Conservation (phyloP, 1,284 basidiomycete species). For the Inonotus obliquus region DNA sequence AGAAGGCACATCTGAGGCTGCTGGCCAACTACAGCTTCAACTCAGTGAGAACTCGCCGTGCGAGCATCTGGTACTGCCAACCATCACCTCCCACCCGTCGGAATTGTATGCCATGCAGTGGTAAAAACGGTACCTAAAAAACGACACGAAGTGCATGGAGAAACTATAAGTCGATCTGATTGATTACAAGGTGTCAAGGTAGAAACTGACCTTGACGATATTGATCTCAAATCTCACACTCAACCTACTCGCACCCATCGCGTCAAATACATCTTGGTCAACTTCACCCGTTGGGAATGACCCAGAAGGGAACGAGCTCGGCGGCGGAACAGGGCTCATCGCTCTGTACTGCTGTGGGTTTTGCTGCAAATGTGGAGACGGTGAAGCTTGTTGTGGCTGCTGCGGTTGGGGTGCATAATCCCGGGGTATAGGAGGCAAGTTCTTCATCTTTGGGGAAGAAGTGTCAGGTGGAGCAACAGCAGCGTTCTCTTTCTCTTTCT, state of each 20-base stretch:
- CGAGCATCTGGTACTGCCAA: conserved; percentile 97
- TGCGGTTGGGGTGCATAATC: conserved; percentile 41
- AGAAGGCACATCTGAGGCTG: neutral
- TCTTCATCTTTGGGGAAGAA: conserved; percentile 45
- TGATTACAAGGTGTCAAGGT: neutral
- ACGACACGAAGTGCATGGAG: neutral
- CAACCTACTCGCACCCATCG: conserved; percentile 66
- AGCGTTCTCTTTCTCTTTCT: neutral
- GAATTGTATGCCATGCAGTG: conserved; percentile 95
- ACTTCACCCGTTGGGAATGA: conserved; percentile 59
- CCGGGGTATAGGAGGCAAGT: conserved; percentile 66
- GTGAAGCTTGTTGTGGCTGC: neutral
- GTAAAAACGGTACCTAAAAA: conserved; percentile 83
- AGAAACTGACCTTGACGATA: conserved; percentile 80
- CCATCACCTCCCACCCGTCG: conserved; percentile 88
- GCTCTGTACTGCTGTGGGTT: conserved; percentile 15
- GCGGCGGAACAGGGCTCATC: conserved; percentile 26
- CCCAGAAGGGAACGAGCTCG: conserved; percentile 35
- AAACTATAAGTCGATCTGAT: conserved; percentile 8
- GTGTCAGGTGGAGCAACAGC: conserved; percentile 28
- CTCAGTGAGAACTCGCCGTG: conserved; percentile 89
- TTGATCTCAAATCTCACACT: conserved; percentile 93
- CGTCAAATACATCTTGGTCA: conserved; percentile 68
- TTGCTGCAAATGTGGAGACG: neutral
- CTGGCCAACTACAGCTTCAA: conserved; percentile 71